Base-by-base conservation (phyloP, 176 grass and related monocot genomes). In the Secale cereale region DNA sequence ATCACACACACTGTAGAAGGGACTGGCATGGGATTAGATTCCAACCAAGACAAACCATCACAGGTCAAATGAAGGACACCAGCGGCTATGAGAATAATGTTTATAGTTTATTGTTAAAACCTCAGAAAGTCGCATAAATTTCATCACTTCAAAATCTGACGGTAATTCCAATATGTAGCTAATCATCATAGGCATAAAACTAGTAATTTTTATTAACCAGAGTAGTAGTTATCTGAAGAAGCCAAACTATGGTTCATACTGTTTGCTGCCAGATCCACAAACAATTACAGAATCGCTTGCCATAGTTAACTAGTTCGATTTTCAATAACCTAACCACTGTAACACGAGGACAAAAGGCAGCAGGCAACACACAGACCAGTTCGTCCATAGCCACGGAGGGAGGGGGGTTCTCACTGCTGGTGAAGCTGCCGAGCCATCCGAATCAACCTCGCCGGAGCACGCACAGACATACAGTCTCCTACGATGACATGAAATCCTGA, bases 371-470 rank as follows among this genome's bases (percentile, higher is more conserved):
- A 8, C 37, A 70, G 23, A 82, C 6, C 50, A 70, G 67, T 78
- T 41, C 65, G 65, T 31, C 59, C 54, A 43, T 73, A 31, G 30
- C 30, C 30, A 3, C 30, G 30, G 30, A 31, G 30, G 30, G 30
- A 31, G 30, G 30, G 30, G 30, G 30, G 30, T 31, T 31, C 16
- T 74, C 65, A 90, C 88, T 65, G 66, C 63, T 15, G 80, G 88
- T 11, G 46, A 35, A 22, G 67, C 66, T 26, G 28, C 74, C 10
- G 65, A 69, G 32, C 7, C 84, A 12, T 83, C 84, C 16, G 74
- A 43, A 43, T 26, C 62, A 67, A 8, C 43, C 65, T 83, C 80
- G 1, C 59, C 57, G 31, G 80, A 86, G 59, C 79, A 90, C 46
- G 84, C 84, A 40, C 41, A 78, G 31, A 43, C 46, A 28, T 6